These are phyloP conservation scores for Harringtonia aguacate DNA, from an alignment of 2,329 filamentous ascomycete genomes.

Conservation along the genomic window DNA sequence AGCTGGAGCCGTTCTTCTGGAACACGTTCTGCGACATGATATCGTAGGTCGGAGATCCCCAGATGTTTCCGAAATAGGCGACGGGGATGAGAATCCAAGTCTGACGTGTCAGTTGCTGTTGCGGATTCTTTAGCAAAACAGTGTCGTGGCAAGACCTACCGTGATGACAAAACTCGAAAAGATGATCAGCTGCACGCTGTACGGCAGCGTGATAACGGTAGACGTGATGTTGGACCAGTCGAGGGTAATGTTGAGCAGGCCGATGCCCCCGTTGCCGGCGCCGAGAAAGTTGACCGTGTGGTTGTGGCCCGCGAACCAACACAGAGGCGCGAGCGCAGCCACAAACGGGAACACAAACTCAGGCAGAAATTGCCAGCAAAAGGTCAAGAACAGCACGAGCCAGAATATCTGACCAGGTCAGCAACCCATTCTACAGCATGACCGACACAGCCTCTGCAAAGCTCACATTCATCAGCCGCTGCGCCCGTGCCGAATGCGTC, in stretches of 20 bases:
- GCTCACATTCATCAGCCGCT: not conserved
- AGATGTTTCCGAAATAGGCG: slow-evolving; percentile 12
- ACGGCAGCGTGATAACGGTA: slow-evolving; percentile 12
- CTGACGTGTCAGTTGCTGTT: slow-evolving; percentile 2
- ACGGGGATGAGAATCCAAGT: slow-evolving; percentile 14
- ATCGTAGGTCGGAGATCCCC: slow-evolving; percentile 12
- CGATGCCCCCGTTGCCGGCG: slow-evolving; percentile 11
- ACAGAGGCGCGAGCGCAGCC: slow-evolving; percentile 13
- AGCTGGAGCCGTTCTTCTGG: slow-evolving; percentile 10
- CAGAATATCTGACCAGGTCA: slow-evolving; percentile 9
- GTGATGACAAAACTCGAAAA: slow-evolving; percentile 11
- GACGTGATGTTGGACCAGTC: slow-evolving; percentile 15
- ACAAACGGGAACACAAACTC: slow-evolving; percentile 12
- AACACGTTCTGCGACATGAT: slow-evolving; percentile 13
- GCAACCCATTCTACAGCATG: too few species aligned
- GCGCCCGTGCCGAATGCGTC: not conserved
- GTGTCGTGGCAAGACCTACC: not conserved
- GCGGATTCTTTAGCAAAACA: too few species aligned
- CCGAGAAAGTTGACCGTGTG: slow-evolving; percentile 14
- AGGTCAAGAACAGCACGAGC: slow-evolving; percentile 3
- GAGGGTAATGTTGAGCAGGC: slow-evolving; percentile 12
- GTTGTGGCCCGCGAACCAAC: slow-evolving; percentile 13
- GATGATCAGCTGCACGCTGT: slow-evolving; percentile 13
- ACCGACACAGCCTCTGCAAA: too few species aligned
- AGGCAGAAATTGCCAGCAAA: slow-evolving; percentile 13